phyloP scores from a whole-genome alignment of 1,284 basidiomycete species.

The Rhodotorula sp. region DNA sequence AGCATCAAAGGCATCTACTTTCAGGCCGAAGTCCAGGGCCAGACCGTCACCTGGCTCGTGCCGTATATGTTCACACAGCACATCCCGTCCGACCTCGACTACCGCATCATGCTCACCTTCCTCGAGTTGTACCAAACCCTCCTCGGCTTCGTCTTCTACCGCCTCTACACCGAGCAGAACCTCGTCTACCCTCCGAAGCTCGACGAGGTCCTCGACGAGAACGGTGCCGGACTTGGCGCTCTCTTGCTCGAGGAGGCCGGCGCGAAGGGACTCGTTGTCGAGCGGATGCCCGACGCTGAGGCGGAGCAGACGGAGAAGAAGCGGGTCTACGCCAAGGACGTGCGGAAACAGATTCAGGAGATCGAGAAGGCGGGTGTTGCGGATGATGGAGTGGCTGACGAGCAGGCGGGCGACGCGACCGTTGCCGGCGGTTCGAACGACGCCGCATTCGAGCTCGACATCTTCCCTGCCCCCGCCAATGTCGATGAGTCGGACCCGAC shows the following conservation, averaged over 20 bases:
- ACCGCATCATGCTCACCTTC: conserved; percentile 98
- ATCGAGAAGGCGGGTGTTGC: conserved; percentile 49
- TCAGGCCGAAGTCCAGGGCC: conserved; percentile 91
- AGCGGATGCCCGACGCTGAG: conserved; percentile 32
- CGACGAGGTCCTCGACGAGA: conserved; percentile 79
- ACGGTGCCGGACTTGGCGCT: conserved; percentile 85
- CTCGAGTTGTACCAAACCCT: conserved; percentile 97
- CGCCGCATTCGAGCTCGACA: conserved; percentile 51
- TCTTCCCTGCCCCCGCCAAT: conserved; percentile 47
- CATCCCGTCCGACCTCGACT: conserved; percentile 91
- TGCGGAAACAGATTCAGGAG: conserved; percentile 56
- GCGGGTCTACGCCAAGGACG: conserved; percentile 55
- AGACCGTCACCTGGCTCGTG: conserved; percentile 89
- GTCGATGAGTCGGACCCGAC: conserved; percentile 50
- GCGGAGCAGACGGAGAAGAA: conserved; percentile 47
- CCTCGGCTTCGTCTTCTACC: conserved; percentile 94
- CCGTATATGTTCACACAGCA: conserved; percentile 98
- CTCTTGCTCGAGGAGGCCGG: conserved; percentile 69
- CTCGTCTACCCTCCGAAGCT: conserved; percentile 93
- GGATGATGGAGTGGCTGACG: conserved; percentile 41
- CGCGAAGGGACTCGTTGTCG: conserved; percentile 44
- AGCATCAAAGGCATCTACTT: conserved; percentile 99
- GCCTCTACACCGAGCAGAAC: conserved; percentile 91
- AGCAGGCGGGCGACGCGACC: conserved; percentile 48
- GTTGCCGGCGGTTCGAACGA: conserved; percentile 57